Evolutionary conservation across 306 rosid genomes (phyloP), one percentile per base, ranked within the genome.

Genomic region (Glycine latifolia): DNA sequence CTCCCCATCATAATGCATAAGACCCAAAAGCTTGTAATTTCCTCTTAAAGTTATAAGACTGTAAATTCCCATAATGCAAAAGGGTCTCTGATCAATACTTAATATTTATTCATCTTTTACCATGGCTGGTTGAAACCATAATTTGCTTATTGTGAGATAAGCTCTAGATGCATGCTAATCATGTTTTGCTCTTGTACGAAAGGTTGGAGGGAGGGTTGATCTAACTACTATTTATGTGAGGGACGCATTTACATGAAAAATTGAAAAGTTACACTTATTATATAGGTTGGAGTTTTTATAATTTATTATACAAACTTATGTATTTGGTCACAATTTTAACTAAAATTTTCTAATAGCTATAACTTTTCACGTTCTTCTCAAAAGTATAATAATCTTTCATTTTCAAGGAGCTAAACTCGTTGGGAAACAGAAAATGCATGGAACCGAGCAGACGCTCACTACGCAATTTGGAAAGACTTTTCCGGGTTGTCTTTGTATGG

Each of bases 21-120:
- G 87, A 83, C 90, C 69, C 92, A 95, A 88, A 92, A 87, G 91
- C 90, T 93, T 81, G 90, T 78, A 81, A 83, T 78, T 83, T 84
- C 89, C 81, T 68, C 84, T 72, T 85, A 87, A 43, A 87, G 67
- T 69, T 91, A 81, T 91, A 75, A 70, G 87, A 81, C 52, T 88
- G 90, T 90, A 82, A 82, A 85, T 68, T 80, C 68, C 68, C 86
- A 37, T 85, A 41, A 37, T 82, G 77, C 60, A 81, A 35, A 67
- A 75, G 62, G 56, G 83, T 44, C 65, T 75, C 71, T 79, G 77
- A 41, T 79, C 15, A 69, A 48, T 60, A 49, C 74, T 87, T 81
- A 72, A 71, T 88, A 67, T 73, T 85, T 62, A 52, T 81, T 60
- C 62, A 74, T 80, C 82, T 44, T 76, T 37, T 77, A 37, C 35